A percentile compares a stretch with the other conserved stretches of the same genome.
Evolutionary conservation across 176 grass and related monocot species (phyloP).

Genomic region (Carex littledalei): DNA sequence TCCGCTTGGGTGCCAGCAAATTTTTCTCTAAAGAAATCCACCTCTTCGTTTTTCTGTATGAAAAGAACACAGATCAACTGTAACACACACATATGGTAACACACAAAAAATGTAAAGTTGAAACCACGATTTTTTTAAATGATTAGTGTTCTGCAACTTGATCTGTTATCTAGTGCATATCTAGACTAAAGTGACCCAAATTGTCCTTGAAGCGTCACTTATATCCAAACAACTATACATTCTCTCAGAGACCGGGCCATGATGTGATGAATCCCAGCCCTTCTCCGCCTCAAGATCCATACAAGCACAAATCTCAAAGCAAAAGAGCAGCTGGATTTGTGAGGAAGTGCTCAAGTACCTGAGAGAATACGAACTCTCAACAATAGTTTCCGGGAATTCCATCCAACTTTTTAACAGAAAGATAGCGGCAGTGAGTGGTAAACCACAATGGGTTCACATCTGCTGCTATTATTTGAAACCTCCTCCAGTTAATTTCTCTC

Average conservation of each 20-base stretch:
- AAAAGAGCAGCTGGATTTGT: not conserved
- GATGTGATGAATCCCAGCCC: not conserved
- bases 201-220: not conserved
- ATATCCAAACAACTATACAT: not conserved
- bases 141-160: not conserved
- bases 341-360: not conserved
- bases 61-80: not conserved
- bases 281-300: not conserved
- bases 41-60: constrained; percentile 74
- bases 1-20: constrained; percentile 88
- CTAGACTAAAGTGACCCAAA: constrained; percentile 7
- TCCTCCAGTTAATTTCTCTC: not conserved
- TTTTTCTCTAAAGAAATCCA: constrained; percentile 45
- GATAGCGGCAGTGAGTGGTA: not conserved
- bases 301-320: not conserved
- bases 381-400: not conserved
- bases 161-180: not conserved
- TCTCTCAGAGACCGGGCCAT: not conserved
- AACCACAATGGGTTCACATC: not conserved
- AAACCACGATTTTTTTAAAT: not conserved
- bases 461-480: not conserved
- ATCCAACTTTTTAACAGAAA: not conserved
- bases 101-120: not conserved
- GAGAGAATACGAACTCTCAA: not conserved
- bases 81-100: not conserved